Evolutionary conservation across 1,139 yeast genomes (phyloP).

Genomic region (Blastobotrys serpentis): DNA sequence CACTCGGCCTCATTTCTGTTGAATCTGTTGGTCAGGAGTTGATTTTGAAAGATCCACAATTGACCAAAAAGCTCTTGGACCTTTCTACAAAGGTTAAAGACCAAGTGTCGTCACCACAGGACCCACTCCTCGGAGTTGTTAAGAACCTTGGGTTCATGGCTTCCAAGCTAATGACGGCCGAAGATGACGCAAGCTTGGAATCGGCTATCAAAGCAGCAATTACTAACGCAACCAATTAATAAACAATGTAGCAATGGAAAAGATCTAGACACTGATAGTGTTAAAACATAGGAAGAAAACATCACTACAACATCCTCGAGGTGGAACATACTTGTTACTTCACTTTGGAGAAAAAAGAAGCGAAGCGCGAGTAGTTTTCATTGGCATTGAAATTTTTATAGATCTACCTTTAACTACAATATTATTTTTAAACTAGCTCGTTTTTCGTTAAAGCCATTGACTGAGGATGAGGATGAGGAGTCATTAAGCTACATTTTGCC

Average conservation of each 20-base stretch:
- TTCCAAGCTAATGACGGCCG: constrained; percentile 17
- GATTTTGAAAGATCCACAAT: constrained; percentile 7
- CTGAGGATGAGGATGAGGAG: no score
- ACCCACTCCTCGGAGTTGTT: constrained; percentile 11
- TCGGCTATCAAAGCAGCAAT: constrained; percentile 13
- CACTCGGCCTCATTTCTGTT: constrained; percentile 25
- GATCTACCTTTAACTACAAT: no score
- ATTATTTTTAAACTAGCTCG: no score
- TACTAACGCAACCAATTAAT: constrained; percentile 1
- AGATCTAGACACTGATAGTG: no score
- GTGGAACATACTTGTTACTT: no score
- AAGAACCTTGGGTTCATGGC: constrained; percentile 21
- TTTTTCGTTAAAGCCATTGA: no score
- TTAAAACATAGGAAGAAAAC: background rate
- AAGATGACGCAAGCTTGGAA: no score
- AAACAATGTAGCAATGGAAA: background rate
- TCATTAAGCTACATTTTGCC: no score
- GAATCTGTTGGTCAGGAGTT: constrained; percentile 3
- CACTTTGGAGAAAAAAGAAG: no score
- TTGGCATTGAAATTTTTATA: no score
- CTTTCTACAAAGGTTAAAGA: constrained; percentile 7
- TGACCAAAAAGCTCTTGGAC: constrained; percentile 12
- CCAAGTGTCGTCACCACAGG: background rate
- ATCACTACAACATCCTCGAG: constrained; percentile 1
- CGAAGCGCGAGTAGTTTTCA: no score